Evolutionary conservation across 306 rosid genomes (phyloP).

Genomic region (Vigna angularis): DNA sequence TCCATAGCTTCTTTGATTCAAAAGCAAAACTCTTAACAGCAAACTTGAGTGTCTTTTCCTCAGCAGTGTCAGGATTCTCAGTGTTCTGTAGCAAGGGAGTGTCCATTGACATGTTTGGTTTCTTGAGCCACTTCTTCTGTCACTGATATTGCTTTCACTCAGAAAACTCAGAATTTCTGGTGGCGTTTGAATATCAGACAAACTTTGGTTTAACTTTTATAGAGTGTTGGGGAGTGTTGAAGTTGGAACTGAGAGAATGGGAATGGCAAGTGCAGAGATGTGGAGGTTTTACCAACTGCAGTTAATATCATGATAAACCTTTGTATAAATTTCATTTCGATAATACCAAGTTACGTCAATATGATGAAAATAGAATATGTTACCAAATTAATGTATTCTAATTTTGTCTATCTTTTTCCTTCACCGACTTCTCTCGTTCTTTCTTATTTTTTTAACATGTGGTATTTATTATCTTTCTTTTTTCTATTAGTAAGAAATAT

Average conservation of each 20-base stretch:
- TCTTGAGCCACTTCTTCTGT: not conserved
- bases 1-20: slow-evolving; percentile 49
- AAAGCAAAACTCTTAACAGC: not conserved
- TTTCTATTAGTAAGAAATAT: no score
- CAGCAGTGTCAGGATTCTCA: not conserved
- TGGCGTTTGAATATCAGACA: not conserved
- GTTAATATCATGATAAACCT: no score
- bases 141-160: not conserved
- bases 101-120: not conserved
- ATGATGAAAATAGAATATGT: no score
- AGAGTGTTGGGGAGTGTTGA: not conserved
- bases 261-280: not conserved
- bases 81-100: not conserved
- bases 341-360: no score
- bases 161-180: not conserved
- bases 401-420: no score
- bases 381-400: no score
- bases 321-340: no score
- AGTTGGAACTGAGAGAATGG: not conserved
- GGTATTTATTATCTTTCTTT: no score
- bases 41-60: not conserved
- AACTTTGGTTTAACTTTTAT: not conserved
- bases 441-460: no score
- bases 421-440: no score
- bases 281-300: no score